These are phyloP conservation scores for Aspergillus carlsbadensis DNA, from an alignment of 495 filamentous ascomycete species.

Conservation along the genomic window DNA sequence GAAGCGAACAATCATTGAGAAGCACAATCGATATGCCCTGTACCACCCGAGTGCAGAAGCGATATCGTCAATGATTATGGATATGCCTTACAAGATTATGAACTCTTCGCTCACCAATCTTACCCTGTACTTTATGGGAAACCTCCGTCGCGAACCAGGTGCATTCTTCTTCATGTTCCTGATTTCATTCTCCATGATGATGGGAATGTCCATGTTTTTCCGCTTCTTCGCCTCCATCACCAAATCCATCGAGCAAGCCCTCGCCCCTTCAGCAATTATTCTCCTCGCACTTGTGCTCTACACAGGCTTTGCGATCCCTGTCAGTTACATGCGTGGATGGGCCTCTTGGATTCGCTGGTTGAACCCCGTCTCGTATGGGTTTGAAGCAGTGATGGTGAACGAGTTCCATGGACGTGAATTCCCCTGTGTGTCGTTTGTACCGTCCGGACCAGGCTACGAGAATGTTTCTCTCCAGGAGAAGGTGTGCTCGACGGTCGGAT, in stretches of 20 bases:
- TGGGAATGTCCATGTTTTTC: conserved; percentile 62
- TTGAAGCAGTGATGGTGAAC: conserved; percentile 39
- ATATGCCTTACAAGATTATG: conserved; percentile 58
- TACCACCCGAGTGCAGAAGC: conserved; percentile 67
- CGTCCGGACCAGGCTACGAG: conserved; percentile 38
- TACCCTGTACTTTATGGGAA: conserved; percentile 62
- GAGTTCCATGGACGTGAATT: conserved; percentile 54
- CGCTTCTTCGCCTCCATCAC: conserved; percentile 49
- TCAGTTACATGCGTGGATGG: conserved; percentile 37
- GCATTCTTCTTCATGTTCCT: conserved; percentile 64
- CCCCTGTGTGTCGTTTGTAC: conserved; percentile 60
- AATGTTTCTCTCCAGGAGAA: conserved; percentile 8
- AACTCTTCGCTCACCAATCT: conserved; percentile 54
- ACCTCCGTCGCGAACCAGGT: conserved; percentile 44
- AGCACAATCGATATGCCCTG: conserved; percentile 66
- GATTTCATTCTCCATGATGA: conserved; percentile 51
- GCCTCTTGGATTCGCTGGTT: conserved; percentile 54
- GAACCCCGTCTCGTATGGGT: conserved; percentile 58
- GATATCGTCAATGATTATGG: conserved; percentile 58
- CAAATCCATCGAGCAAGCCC: conserved; percentile 50
- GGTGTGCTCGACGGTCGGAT: conserved; percentile 49
- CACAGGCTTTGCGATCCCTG: conserved; percentile 37
- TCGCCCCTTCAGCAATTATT: conserved; percentile 49
- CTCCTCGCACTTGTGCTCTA: conserved; percentile 43
- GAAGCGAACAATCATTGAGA: conserved; percentile 67